These are phyloP conservation scores for Zangia roseola DNA, from an alignment of 768 basidiomycete species.

Conservation along the genomic window DNA sequence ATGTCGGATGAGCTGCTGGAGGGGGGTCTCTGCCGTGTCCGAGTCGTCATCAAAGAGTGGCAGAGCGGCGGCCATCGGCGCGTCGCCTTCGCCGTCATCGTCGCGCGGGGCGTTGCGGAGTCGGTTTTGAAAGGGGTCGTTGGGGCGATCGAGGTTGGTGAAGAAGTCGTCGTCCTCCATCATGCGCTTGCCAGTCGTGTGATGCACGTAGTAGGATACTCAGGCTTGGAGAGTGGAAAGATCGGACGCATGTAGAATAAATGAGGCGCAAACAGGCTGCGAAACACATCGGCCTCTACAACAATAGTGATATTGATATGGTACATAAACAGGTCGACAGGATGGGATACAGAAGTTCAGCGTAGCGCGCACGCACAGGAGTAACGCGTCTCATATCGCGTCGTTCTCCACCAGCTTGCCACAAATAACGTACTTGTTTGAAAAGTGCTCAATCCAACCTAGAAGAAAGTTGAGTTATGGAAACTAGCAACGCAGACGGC, in stretches of 20 bases:
- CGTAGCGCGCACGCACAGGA: neutral
- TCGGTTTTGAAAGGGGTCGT: conserved; percentile 34
- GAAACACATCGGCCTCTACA: too few relatives aligned
- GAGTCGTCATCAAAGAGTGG: conserved; percentile 34
- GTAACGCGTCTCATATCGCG: conserved; percentile 29
- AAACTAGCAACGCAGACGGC: neutral
- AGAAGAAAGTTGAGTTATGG: conserved; percentile 1
- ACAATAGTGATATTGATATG: neutral
- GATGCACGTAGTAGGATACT: neutral
- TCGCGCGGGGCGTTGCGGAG: conserved; percentile 35
- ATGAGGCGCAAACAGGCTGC: too few relatives aligned
- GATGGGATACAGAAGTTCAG: too few relatives aligned
- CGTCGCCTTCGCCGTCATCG: conserved; percentile 29
- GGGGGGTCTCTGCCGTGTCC: conserved; percentile 46
- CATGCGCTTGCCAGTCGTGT: neutral
- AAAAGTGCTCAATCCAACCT: conserved; percentile 96
- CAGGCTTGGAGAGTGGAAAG: too few relatives aligned
- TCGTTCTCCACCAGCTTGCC: conserved; percentile 86
- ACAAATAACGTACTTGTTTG: conserved; percentile 88
- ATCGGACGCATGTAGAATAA: too few relatives aligned
- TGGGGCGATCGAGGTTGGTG: conserved; percentile 19
- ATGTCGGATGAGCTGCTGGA: conserved; percentile 71
- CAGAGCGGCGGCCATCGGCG: conserved; percentile 29
- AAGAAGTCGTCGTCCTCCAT: conserved; percentile 32
- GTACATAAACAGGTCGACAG: conserved; percentile 10